Evolutionary conservation across 164 flowering plant genomes (phyloP).

Genomic region (Berberis vulgaris): DNA sequence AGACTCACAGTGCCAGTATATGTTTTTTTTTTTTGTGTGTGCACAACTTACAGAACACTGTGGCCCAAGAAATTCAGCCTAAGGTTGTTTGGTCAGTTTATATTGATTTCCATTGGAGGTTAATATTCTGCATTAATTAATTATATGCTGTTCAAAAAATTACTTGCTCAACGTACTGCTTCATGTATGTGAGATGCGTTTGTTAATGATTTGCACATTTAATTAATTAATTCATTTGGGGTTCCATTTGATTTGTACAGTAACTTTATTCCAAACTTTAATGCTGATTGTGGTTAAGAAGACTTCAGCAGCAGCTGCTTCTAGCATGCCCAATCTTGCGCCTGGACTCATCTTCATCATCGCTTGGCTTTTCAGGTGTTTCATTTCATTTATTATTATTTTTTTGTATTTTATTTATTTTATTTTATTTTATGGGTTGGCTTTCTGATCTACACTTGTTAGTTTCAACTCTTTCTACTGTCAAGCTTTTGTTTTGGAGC

Average conservation of each 20-base stretch:
- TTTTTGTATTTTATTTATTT: too few relatives aligned
- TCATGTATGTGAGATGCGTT: too few relatives aligned
- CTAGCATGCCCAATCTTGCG: constrained; percentile 91
- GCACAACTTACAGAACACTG: constrained; percentile 31
- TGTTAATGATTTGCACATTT: too few relatives aligned
- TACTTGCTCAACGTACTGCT: too few relatives aligned
- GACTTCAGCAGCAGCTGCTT: constrained; percentile 82
- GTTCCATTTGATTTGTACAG: constrained; percentile 21
- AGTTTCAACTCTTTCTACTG: too few relatives aligned
- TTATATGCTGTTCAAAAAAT: neutral
- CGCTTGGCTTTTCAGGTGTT: constrained; percentile 59
- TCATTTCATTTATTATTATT: too few relatives aligned
- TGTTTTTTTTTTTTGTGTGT: neutral
- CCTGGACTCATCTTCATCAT: constrained; percentile 81
- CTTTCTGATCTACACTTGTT: too few relatives aligned
- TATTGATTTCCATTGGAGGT: constrained; percentile 64
- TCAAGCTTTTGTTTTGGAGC: too few relatives aligned
- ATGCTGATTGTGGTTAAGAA: constrained; percentile 49
- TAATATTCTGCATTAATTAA: constrained; percentile 11
- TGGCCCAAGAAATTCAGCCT: constrained; percentile 51
- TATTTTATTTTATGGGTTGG: too few relatives aligned
- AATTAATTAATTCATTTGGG: neutral
- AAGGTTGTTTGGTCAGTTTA: constrained; percentile 42
- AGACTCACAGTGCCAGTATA: neutral
- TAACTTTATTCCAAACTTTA: constrained; percentile 52